Evolutionary conservation across 495 filamentous ascomycete species (phyloP).

Genomic region (Aspergillus hancockii): DNA sequence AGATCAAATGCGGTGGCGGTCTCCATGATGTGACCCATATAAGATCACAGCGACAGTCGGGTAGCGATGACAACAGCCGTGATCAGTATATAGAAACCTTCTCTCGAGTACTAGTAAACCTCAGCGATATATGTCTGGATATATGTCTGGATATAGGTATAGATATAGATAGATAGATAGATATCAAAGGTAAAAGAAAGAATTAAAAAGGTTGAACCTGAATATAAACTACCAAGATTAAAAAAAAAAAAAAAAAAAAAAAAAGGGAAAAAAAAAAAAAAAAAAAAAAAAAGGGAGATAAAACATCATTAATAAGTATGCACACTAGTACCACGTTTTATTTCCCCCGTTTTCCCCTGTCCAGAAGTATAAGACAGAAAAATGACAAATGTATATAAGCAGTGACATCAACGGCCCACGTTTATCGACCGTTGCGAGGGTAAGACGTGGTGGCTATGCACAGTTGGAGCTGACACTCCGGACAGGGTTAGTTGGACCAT

Average conservation of each 20-base stretch:
- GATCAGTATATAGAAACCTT: no score
- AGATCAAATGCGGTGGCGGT: background rate
- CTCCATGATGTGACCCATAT: background rate
- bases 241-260: background rate
- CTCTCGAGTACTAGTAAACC: no score
- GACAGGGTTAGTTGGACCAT: background rate
- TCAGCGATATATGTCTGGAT: no score
- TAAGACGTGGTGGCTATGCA: conserved; percentile 32
- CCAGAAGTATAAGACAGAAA: background rate
- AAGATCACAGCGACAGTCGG: background rate
- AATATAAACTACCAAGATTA: background rate
- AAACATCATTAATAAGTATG: background rate
- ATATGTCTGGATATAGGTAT: no score
- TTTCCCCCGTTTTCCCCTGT: background rate
- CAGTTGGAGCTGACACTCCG: conserved; percentile 10
- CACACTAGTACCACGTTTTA: background rate
- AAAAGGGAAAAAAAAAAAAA: no score
- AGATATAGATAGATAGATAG: no score
- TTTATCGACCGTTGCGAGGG: conserved; percentile 6
- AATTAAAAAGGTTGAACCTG: background rate
- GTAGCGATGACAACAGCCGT: background rate
- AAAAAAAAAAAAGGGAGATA: background rate
- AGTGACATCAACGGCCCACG: conserved; percentile 1
- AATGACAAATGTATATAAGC: background rate
- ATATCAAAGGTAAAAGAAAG: background rate